A percentile compares a stretch with the other conserved stretches of the same genome.
Evolutionary conservation across 345 rosid species (phyloP).

Genomic region (Camelina laxa): DNA sequence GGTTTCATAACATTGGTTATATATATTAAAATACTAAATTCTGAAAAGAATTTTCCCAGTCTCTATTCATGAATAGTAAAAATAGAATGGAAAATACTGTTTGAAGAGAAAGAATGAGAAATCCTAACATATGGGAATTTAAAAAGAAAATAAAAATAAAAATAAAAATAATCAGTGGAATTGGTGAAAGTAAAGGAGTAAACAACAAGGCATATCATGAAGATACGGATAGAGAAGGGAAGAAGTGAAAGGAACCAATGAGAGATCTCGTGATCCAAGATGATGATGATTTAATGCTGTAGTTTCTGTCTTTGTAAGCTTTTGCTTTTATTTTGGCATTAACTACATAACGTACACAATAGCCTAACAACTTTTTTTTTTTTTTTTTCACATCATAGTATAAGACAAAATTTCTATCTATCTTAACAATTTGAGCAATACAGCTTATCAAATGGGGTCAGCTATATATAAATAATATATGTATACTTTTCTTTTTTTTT

Average conservation of each 20-base stretch:
- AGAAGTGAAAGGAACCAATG: slow-evolving; percentile 43
- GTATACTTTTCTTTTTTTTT: background rate
- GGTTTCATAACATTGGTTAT: background rate
- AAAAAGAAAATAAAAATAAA: background rate
- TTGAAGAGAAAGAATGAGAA: slow-evolving; percentile 2
- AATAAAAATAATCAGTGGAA: slow-evolving; percentile 15
- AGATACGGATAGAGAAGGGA: slow-evolving; percentile 38
- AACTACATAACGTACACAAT: slow-evolving; percentile 38
- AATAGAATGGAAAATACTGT: slow-evolving; percentile 38
- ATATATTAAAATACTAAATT: background rate
- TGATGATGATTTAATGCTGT: slow-evolving; percentile 37
- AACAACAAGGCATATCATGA: slow-evolving; percentile 27
- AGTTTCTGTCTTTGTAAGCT: slow-evolving; percentile 40
- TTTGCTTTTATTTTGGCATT: slow-evolving; percentile 37
- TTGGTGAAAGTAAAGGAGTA: slow-evolving; percentile 28
- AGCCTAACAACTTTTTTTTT: slow-evolving; percentile 40
- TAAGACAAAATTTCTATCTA: slow-evolving; percentile 39
- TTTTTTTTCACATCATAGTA: slow-evolving; percentile 7
- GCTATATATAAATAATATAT: background rate
- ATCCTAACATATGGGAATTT: slow-evolving; percentile 29
- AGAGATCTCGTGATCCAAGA: slow-evolving; percentile 52
- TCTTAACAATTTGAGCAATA: slow-evolving; percentile 17
- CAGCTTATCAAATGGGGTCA: slow-evolving; percentile 23
- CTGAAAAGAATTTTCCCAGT: background rate
- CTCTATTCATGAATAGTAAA: slow-evolving; percentile 36